Evolutionary conservation across 176 grass and related monocot species (phyloP).

Genomic region (Oryza brachyantha): DNA sequence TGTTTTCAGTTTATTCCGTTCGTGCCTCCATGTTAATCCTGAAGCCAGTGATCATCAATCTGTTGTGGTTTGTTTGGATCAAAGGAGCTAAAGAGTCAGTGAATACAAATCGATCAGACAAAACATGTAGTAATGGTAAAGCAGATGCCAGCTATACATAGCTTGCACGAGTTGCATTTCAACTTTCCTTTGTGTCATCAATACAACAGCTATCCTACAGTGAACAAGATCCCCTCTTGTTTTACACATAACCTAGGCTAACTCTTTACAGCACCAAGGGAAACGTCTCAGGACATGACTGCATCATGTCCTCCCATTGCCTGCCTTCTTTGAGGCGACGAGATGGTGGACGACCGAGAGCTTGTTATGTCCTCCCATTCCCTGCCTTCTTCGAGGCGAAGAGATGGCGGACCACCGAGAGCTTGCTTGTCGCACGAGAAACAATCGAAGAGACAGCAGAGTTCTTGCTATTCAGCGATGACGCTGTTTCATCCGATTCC

Average conservation of each 20-base stretch:
- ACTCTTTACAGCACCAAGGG: constrained; percentile 48
- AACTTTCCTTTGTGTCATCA: constrained; percentile 41
- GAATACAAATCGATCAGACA: neutral
- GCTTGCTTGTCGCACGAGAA: constrained; percentile 72
- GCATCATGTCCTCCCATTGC: constrained; percentile 64
- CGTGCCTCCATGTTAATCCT: neutral
- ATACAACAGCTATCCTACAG: constrained; percentile 46
- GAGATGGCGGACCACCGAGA: constrained; percentile 91
- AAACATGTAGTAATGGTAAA: constrained; percentile 22
- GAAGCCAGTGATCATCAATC: neutral
- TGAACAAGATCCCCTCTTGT: constrained; percentile 47
- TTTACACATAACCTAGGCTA: constrained; percentile 54
- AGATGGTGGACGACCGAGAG: constrained; percentile 79
- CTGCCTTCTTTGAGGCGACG: constrained; percentile 74
- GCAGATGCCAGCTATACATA: constrained; percentile 40
- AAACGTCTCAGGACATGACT: constrained; percentile 43
- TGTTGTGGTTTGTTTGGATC: neutral
- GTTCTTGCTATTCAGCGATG: constrained; percentile 50
- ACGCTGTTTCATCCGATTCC: constrained; percentile 32
- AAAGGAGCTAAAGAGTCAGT: neutral
- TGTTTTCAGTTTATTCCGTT: neutral
- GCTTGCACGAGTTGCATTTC: constrained; percentile 40
- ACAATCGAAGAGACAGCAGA: constrained; percentile 63
- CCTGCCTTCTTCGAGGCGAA: constrained; percentile 80
- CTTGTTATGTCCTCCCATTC: constrained; percentile 62